Base-by-base conservation (phyloP, 192 early-diverging fungal genomes). In the Backusella westeae region DNA sequence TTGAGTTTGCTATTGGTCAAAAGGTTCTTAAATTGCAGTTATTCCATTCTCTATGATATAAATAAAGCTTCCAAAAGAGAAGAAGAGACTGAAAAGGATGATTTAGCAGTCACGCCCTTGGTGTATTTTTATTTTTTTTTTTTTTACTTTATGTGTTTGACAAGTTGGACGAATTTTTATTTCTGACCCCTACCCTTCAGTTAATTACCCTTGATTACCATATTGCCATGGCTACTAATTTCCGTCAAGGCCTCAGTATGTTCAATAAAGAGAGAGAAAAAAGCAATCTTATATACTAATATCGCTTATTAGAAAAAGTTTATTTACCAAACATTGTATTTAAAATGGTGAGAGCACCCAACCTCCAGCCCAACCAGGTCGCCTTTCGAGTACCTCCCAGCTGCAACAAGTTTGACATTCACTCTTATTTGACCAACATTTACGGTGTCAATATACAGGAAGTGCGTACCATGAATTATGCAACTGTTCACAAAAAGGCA, bases 341-440 rank as follows among this genome's bases (percentile, higher is more conserved):
- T 81, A 92, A 90, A 75, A 88, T 97, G 46, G 90, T 95, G 4
- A 90, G 93, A 15, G 84, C 88, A 75, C 92, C 90, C 72, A 87
- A 88, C 21, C 89, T 97, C 6, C 90, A 89, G 71, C 89, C 90
- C 38, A 95, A 97, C 81, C 95, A 96, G 79, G 93, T 92, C 29
- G 95, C 95, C 34, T 98, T 98, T 89, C 90, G 93, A 29, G 91
- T 96, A 4, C 97, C 97, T 34, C 92, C 92, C 34, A 86, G 90
- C 34, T 84, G 93, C 76, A 98, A 97, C 92, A 98, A 98, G 85
- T 88, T 98, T 49, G 97, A 98, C 80, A 95, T 98, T 79, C 87
- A 89, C 52, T 90, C 92, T 69, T 95, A 95, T 76, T 90, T 98
- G 32, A 82, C 89, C 67, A 89, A 93, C 72, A 90, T 97, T 35